phyloP scores from a whole-genome alignment of 371 early-diverging fungal genomes.

The Lichtheimia corymbifera region DNA sequence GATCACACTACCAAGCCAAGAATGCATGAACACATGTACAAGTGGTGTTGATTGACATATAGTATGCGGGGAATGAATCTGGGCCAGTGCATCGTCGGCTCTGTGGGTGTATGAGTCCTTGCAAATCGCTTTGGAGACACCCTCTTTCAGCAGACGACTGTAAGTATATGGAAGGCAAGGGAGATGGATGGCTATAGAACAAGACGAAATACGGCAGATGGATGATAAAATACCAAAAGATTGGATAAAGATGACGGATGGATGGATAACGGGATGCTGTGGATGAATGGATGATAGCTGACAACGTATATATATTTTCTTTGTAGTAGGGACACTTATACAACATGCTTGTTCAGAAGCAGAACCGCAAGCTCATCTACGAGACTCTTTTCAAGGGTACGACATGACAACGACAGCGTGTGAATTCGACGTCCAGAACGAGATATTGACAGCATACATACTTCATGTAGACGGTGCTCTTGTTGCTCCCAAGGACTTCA shows the following conservation, averaged over 20 bases:
- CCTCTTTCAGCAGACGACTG: constrained; percentile 14
- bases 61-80: too few species aligned
- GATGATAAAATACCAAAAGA: not conserved
- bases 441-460: not conserved
- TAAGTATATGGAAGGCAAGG: constrained; percentile 5
- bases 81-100: too few species aligned
- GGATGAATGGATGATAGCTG: constrained; percentile 10
- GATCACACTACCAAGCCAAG: too few species aligned
- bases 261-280: not conserved
- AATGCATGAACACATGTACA: too few species aligned
- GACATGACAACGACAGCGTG: not conserved
- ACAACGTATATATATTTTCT: not conserved
- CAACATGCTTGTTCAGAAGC: constrained; percentile 92
- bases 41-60: too few species aligned
- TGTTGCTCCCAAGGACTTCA: constrained; percentile 98
- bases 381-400: constrained; percentile 87
- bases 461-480: constrained; percentile 88
- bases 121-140: not conserved
- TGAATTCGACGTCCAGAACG: not conserved
- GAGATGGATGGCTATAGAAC: constrained; percentile 5
- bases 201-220: constrained; percentile 3
- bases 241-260: not conserved
- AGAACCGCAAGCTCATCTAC: constrained; percentile 95
- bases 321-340: not conserved
- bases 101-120: too few species aligned